Conservation (phyloP, 2,329 filamentous ascomycete species). For the Gaeumannomyces sp. region DNA sequence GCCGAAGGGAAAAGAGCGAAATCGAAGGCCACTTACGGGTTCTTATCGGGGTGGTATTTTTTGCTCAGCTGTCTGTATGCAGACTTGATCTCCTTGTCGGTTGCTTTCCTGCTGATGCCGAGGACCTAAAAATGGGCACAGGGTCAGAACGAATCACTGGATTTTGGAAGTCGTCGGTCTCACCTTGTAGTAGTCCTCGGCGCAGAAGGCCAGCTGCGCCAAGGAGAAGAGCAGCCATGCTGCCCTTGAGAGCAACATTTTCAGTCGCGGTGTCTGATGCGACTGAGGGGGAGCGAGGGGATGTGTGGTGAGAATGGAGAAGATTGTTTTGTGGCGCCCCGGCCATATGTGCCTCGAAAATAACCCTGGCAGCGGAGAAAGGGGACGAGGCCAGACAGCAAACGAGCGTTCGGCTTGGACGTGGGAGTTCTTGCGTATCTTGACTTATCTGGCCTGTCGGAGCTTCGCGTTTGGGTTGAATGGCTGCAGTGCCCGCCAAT, state of each 20-base stretch:
- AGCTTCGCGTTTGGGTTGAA: background rate
- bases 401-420: background rate
- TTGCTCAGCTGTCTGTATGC: constrained; percentile 90
- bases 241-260: constrained; percentile 47
- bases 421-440: background rate
- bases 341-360: background rate
- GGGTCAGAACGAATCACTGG: background rate
- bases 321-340: background rate
- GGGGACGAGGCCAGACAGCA: background rate
- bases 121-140: constrained; percentile 53
- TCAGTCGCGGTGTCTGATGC: constrained; percentile 10
- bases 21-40: constrained; percentile 60
- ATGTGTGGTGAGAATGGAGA: background rate
- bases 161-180: constrained; percentile 9
- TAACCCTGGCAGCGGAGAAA: background rate
- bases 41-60: constrained; percentile 97
- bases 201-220: constrained; percentile 48
- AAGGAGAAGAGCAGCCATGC: constrained; percentile 48
- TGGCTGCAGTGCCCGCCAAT: background rate
- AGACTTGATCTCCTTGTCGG: constrained; percentile 84
- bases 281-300: background rate
- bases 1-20: background rate
- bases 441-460: background rate
- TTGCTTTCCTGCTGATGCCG: constrained; percentile 70
- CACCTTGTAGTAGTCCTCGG: constrained; percentile 77